phyloP scores from a whole-genome alignment of 2,329 filamentous ascomycete species.

The Colletotrichum musae region DNA sequence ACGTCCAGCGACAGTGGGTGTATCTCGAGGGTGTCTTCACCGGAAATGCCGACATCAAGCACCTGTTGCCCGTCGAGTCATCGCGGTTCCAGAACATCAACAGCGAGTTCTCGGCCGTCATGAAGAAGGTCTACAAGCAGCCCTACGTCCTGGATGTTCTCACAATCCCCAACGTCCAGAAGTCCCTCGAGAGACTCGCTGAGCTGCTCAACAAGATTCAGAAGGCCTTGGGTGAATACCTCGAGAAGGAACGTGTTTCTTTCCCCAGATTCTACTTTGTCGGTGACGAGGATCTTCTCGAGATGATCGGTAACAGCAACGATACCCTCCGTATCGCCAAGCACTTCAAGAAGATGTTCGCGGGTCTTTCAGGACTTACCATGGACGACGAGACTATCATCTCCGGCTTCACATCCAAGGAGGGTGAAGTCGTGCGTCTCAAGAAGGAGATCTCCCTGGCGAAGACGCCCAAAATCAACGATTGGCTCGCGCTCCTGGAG shows the following conservation, averaged over 20 bases:
- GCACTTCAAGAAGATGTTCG: slow-evolving; percentile 99
- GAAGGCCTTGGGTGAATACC: slow-evolving; percentile 97
- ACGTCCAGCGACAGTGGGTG: slow-evolving; percentile 99
- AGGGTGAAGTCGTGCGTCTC: slow-evolving; percentile 88
- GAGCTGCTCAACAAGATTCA: slow-evolving; percentile 99
- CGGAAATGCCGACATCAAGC: slow-evolving; percentile 98
- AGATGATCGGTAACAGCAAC: slow-evolving; percentile 99
- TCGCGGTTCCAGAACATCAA: slow-evolving; percentile 99
- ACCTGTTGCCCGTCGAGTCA: slow-evolving; percentile 95
- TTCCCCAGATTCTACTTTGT: slow-evolving; percentile 99
- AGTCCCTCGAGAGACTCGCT: slow-evolving; percentile 94
- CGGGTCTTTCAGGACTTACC: slow-evolving; percentile 88
- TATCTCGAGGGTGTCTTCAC: slow-evolving; percentile 99
- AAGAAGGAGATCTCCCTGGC: slow-evolving; percentile 93
- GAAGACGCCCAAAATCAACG: slow-evolving; percentile 97
- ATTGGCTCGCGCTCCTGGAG: slow-evolving; percentile 96
- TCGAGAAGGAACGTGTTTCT: slow-evolving; percentile 96
- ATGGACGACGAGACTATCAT: slow-evolving; percentile 95
- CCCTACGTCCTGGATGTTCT: slow-evolving; percentile 96
- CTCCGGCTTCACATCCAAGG: slow-evolving; percentile 93
- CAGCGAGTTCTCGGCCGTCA: slow-evolving; percentile 97
- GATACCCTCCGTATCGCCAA: slow-evolving; percentile 97
- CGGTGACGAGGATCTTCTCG: slow-evolving; percentile 95
- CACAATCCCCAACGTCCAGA: slow-evolving; percentile 95
- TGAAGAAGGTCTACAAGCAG: slow-evolving; percentile 99